These are phyloP conservation scores for Talaromyces ruber DNA, from an alignment of 495 filamentous ascomycete genomes.

Conservation along the genomic window DNA sequence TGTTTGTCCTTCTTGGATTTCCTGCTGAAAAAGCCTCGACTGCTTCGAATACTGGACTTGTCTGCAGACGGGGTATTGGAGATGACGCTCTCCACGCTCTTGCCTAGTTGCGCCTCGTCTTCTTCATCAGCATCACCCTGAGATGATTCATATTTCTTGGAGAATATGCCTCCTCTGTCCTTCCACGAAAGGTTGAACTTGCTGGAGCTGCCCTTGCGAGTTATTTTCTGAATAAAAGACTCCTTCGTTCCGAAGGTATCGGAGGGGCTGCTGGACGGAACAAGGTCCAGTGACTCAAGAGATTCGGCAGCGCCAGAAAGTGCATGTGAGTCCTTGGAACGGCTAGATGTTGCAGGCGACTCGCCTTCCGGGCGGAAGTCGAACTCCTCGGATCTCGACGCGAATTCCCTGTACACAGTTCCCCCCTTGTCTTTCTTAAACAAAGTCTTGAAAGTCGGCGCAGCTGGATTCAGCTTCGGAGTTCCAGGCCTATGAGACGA, in stretches of 20 bases:
- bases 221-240: constrained; percentile 62
- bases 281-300: constrained; percentile 63
- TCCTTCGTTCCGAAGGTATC: constrained; percentile 53
- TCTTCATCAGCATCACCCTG: constrained; percentile 40
- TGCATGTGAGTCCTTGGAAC: constrained; percentile 52
- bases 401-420: constrained; percentile 14
- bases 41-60: constrained; percentile 32
- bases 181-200: constrained; percentile 71
- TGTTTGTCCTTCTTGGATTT: constrained; percentile 39
- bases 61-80: constrained; percentile 36
- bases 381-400: constrained; percentile 17
- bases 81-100: constrained; percentile 38
- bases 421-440: constrained; percentile 31
- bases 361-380: constrained; percentile 38
- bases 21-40: constrained; percentile 42
- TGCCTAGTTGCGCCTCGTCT: constrained; percentile 37
- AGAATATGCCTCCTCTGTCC: constrained; percentile 52
- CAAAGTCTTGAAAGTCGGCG: constrained; percentile 49
- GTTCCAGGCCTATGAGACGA: constrained; percentile 47
- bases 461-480: constrained; percentile 53
- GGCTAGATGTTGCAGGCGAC: constrained; percentile 49
- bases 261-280: constrained; percentile 56
- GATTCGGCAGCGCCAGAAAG: constrained; percentile 62
- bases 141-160: constrained; percentile 50
- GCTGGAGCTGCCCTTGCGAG: constrained; percentile 69